These are phyloP conservation scores for Ophiostoma sp. DNA, from an alignment of 2,329 filamentous ascomycete genomes.

Conservation along the genomic window DNA sequence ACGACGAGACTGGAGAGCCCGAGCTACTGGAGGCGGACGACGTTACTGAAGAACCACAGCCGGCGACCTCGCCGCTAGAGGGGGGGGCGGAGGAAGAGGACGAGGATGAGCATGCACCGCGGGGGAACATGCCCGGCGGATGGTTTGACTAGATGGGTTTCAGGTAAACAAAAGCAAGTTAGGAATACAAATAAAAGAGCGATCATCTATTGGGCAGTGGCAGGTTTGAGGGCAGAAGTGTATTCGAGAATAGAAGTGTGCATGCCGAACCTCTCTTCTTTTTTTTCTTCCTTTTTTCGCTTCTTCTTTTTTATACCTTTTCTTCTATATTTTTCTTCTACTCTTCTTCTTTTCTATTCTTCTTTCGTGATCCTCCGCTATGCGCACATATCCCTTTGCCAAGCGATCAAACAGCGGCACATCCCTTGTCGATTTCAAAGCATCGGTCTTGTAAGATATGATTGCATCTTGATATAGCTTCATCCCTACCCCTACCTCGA, in stretches of 20 bases:
- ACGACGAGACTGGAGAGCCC: not conserved
- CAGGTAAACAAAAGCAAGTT: not conserved
- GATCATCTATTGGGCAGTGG: not conserved
- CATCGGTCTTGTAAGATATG: not conserved
- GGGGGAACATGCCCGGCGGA: not conserved
- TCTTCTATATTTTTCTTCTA: not conserved
- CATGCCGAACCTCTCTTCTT: not conserved
- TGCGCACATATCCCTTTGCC: constrained; percentile 12
- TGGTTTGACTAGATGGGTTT: not conserved
- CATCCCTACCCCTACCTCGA: not conserved
- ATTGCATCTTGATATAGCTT: not conserved
- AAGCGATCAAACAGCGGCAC: constrained; percentile 1
- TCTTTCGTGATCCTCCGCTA: not conserved
- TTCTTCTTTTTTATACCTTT: not conserved
- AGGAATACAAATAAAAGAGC: not conserved
- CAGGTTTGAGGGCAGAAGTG: too few relatives aligned
- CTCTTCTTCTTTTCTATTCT: not conserved
- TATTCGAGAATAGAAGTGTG: not conserved
- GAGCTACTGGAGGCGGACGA: not conserved
- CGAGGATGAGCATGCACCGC: not conserved
- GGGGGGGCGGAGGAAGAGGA: not conserved
- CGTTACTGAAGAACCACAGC: not conserved
- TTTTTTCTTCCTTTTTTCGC: too few relatives aligned
- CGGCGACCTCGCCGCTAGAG: too few relatives aligned
- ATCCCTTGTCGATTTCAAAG: constrained; percentile 1